Conservation (phyloP, 768 basidiomycete species). For the Tylopilus felleus region DNA sequence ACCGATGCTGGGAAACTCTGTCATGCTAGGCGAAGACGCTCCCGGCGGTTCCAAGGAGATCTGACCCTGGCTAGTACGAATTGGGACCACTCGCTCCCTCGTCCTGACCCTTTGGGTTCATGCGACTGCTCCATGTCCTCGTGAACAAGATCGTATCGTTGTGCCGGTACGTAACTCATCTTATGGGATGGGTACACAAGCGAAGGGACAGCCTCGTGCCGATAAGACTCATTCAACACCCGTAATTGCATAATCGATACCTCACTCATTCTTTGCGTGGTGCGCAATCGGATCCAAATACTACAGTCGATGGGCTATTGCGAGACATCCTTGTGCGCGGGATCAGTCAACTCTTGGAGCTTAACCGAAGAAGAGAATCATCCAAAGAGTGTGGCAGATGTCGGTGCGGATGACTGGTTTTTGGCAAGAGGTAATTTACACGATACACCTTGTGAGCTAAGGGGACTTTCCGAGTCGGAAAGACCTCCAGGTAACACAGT, state of each 20-base stretch:
- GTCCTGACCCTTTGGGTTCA: too few relatives aligned
- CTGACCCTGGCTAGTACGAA: neutral
- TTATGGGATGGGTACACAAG: neutral
- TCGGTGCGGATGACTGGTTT: neutral
- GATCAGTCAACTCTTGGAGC: too few relatives aligned
- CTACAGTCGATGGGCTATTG: too few relatives aligned
- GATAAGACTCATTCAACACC: neutral
- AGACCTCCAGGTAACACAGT: neutral
- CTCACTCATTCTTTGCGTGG: too few relatives aligned
- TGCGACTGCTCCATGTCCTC: too few relatives aligned
- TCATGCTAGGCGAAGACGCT: neutral
- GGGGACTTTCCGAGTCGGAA: neutral
- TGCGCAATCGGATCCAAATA: too few relatives aligned
- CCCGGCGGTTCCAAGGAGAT: neutral
- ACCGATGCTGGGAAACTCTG: slow-evolving; percentile 9
- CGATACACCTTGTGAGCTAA: slow-evolving; percentile 4
- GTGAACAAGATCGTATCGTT: neutral
- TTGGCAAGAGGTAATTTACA: slow-evolving; percentile 16
- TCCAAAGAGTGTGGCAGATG: too few relatives aligned
- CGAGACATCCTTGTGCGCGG: too few relatives aligned
- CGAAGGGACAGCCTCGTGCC: neutral
- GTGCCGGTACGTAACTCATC: neutral
- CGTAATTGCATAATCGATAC: neutral
- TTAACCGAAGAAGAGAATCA: too few relatives aligned
- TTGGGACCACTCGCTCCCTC: neutral